Conservation (phyloP, 2,329 filamentous ascomycete genomes). For the Graphilbum sp. region DNA sequence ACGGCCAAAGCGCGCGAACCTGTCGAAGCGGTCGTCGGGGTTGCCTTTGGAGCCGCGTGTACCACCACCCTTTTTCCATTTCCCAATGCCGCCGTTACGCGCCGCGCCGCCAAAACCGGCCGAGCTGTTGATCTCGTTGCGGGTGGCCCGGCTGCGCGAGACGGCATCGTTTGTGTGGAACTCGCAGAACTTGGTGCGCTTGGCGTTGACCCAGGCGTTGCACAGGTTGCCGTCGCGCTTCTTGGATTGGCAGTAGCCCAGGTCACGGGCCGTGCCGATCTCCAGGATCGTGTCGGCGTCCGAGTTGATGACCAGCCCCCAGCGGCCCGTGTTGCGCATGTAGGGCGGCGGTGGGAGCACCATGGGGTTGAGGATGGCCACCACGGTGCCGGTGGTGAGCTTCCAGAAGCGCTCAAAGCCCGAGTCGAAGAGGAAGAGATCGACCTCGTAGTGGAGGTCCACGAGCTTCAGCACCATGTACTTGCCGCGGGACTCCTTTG, state of each 20-base stretch:
- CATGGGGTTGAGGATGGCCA: conserved; percentile 81
- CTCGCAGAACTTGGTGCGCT: conserved; percentile 81
- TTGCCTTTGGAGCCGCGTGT: background rate
- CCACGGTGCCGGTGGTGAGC: conserved; percentile 72
- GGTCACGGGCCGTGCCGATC: conserved; percentile 66
- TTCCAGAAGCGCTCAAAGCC: conserved; percentile 93
- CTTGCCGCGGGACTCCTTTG: conserved; percentile 55
- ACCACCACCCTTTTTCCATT: conserved; percentile 16
- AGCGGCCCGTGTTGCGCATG: conserved; percentile 62
- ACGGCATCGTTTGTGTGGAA: conserved; percentile 78
- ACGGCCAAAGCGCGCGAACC: too few species aligned
- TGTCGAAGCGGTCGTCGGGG: background rate
- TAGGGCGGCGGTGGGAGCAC: conserved; percentile 76
- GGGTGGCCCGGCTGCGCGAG: conserved; percentile 43
- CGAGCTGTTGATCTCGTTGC: conserved; percentile 68
- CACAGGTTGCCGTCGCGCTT: conserved; percentile 75
- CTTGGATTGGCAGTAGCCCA: conserved; percentile 74
- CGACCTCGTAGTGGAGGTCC: conserved; percentile 79
- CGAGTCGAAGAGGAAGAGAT: conserved; percentile 80
- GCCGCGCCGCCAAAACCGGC: conserved; percentile 39
- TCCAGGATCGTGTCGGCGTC: conserved; percentile 83
- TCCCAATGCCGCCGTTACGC: conserved; percentile 23
- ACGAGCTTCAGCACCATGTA: conserved; percentile 87
- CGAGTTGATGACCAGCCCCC: conserved; percentile 71
- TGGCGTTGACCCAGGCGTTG: conserved; percentile 69